These are phyloP conservation scores for Pyricularia pennisetigena DNA, from an alignment of 2,329 filamentous ascomycete species.

Conservation along the genomic window DNA sequence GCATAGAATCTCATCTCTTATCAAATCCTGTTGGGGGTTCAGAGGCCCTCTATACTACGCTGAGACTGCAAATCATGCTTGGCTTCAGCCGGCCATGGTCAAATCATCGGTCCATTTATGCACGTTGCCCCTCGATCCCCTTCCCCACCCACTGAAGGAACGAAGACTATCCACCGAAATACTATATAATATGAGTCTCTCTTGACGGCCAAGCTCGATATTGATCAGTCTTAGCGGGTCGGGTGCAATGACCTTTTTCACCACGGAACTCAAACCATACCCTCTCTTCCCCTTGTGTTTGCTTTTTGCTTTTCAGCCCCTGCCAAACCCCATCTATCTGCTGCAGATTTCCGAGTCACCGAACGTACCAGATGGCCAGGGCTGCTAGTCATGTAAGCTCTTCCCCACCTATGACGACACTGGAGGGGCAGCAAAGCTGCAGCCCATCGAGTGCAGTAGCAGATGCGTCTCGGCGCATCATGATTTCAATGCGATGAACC, in stretches of 20 bases:
- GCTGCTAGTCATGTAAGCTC: not conserved
- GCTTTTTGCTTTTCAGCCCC: not conserved
- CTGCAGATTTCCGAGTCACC: not conserved
- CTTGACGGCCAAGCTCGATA: not conserved
- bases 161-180: not conserved
- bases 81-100: not conserved
- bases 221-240: not conserved
- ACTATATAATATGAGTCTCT: too few relatives aligned
- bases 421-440: slow-evolving; percentile 5
- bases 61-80: not conserved
- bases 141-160: not conserved
- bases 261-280: not conserved
- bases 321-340: not conserved
- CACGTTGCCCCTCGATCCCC: not conserved
- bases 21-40: not conserved
- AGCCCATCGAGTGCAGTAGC: not conserved
- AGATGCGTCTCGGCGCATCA: not conserved
- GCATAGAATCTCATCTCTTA: not conserved
- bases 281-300: not conserved
- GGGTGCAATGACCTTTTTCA: not conserved
- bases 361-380: not conserved
- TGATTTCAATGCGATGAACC: not conserved
- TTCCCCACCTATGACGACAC: slow-evolving; percentile 10
- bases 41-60: not conserved
- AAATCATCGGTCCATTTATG: not conserved